Conservation (phyloP, 1,284 basidiomycete genomes). For the Malassezia nana region DNA sequence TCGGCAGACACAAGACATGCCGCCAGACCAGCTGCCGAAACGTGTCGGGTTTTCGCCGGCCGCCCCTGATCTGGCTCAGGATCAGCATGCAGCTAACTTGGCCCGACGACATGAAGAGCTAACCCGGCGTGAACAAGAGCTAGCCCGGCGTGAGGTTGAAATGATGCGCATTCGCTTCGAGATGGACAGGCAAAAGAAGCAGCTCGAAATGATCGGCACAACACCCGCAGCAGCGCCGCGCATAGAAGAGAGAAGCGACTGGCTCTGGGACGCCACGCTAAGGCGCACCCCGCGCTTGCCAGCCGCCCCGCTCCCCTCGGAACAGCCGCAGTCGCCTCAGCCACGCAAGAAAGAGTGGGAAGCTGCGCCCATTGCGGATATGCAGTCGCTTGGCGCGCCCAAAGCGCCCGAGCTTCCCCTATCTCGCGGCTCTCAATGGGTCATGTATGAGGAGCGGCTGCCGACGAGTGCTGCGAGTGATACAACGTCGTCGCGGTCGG, state of each 20-base stretch:
- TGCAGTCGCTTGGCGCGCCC: background rate
- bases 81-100: background rate
- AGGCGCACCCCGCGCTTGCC: background rate
- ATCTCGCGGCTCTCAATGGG: slow-evolving; percentile 2
- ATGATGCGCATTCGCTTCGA: background rate
- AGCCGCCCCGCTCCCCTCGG: background rate
- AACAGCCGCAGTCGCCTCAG: background rate
- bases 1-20: background rate
- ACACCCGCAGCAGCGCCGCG: background rate
- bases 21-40: background rate
- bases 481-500: background rate
- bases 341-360: too few relatives aligned
- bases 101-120: background rate
- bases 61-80: background rate
- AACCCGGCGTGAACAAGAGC: background rate
- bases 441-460: background rate
- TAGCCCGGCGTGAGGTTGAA: background rate
- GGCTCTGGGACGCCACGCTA: slow-evolving; percentile 3
- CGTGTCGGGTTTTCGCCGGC: background rate
- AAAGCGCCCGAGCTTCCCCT: background rate
- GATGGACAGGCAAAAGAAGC: background rate
- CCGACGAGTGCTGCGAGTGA: background rate
- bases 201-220: background rate
- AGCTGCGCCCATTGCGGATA: background rate
- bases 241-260: background rate